These are phyloP conservation scores for Carex pumila DNA, from an alignment of 176 grass and related monocot species.

Conservation along the genomic window DNA sequence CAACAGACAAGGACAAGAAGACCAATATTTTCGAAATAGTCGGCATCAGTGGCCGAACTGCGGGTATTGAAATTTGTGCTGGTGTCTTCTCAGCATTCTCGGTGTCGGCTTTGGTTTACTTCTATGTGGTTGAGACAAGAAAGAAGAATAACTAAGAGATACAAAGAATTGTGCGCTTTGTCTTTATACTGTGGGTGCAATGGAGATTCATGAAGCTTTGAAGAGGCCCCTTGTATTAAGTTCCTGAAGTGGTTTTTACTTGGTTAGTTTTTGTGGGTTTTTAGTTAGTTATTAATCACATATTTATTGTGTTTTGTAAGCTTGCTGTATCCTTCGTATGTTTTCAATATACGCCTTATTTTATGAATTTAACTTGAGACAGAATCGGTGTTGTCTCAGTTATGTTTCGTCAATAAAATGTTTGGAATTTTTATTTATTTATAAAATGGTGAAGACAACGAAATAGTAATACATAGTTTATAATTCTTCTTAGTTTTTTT, in stretches of 20 bases:
- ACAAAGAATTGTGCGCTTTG: not conserved
- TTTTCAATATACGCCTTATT: no score
- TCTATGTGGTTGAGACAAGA: slow-evolving; percentile 45
- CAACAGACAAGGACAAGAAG: slow-evolving; percentile 13
- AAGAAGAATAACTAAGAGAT: slow-evolving; percentile 30
- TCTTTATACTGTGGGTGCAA: not conserved
- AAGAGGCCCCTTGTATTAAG: not conserved
- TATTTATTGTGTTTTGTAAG: not conserved
- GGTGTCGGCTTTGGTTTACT: slow-evolving; percentile 35
- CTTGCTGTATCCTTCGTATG: not conserved
- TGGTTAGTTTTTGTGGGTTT: not conserved
- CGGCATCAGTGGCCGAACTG: slow-evolving; percentile 55
- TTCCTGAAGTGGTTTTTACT: not conserved
- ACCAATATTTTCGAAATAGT: slow-evolving; percentile 35
- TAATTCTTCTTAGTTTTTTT: no score
- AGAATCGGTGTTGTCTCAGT: no score
- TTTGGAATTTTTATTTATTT: no score
- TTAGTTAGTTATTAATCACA: not conserved
- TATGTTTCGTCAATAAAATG: no score
- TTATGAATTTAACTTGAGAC: not conserved
- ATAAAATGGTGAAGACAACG: no score
- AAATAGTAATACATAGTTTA: no score
- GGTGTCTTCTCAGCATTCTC: slow-evolving; percentile 88
- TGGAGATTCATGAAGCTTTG: not conserved
- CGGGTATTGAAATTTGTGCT: slow-evolving; percentile 54